Conservation (phyloP, 2,329 filamentous ascomycete genomes). For the Ophiostoma australiae region DNA sequence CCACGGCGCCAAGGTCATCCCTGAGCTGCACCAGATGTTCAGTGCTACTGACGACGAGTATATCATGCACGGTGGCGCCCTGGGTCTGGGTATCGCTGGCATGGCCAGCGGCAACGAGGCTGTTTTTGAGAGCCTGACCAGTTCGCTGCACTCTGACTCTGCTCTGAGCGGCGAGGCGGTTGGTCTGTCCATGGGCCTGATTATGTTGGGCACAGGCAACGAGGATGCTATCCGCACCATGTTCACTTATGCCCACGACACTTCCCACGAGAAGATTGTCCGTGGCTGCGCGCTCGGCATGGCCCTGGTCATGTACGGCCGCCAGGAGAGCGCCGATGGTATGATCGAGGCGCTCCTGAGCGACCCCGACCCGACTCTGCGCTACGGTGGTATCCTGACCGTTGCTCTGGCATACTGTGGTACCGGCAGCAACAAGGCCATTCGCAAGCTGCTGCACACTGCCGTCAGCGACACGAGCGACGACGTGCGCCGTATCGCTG, state of each 20-base stretch:
- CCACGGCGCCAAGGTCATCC: slow-evolving; percentile 83
- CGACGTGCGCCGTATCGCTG: slow-evolving; percentile 89
- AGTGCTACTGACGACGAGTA: slow-evolving; percentile 77
- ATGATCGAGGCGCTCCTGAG: slow-evolving; percentile 89
- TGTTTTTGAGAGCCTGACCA: slow-evolving; percentile 86
- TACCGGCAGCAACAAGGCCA: slow-evolving; percentile 96
- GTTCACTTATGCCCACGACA: slow-evolving; percentile 97
- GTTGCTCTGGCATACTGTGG: slow-evolving; percentile 96
- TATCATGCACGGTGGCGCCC: slow-evolving; percentile 91
- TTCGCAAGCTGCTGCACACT: slow-evolving; percentile 88
- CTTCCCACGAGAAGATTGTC: slow-evolving; percentile 97
- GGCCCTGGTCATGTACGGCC: slow-evolving; percentile 96
- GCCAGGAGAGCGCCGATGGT: slow-evolving; percentile 90
- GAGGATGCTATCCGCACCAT: slow-evolving; percentile 90
- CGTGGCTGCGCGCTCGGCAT: slow-evolving; percentile 92
- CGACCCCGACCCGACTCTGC: slow-evolving; percentile 86
- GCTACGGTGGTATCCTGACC: slow-evolving; percentile 98
- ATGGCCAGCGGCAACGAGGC: slow-evolving; percentile 92
- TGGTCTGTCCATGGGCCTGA: slow-evolving; percentile 90
- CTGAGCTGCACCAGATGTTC: slow-evolving; percentile 73
- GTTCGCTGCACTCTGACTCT: slow-evolving; percentile 85
- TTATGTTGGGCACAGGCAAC: slow-evolving; percentile 98
- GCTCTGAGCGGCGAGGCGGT: slow-evolving; percentile 96
- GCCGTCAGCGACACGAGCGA: slow-evolving; percentile 98
- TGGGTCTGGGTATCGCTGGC: slow-evolving; percentile 91